These are phyloP conservation scores for Pouteria glomerata DNA, from an alignment of 148 eudicot genomes.

Conservation along the genomic window DNA sequence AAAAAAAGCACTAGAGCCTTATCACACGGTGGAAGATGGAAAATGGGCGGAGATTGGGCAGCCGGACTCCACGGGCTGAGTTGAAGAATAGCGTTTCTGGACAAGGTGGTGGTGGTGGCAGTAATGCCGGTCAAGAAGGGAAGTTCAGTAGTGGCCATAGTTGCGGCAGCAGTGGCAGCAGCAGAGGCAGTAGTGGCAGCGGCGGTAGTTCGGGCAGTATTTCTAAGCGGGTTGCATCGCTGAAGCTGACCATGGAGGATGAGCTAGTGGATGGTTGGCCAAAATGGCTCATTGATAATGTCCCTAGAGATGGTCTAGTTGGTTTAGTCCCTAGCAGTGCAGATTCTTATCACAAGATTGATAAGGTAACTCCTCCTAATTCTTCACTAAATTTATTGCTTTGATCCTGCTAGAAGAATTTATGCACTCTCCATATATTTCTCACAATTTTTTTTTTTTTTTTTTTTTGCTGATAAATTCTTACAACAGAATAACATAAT, in stretches of 20 bases:
- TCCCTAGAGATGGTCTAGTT: constrained; percentile 32
- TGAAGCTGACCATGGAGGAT: constrained; percentile 15
- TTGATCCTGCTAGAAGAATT: too few relatives aligned
- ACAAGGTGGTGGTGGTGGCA: background rate
- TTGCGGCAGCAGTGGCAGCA: too few relatives aligned
- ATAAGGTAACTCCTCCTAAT: constrained; percentile 39
- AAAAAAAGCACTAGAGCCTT: too few relatives aligned
- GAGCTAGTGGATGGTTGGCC: constrained; percentile 49
- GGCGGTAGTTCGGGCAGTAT: background rate
- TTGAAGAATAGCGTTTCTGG: background rate
- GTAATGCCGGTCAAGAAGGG: background rate
- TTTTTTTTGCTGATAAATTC: too few relatives aligned
- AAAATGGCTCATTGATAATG: constrained; percentile 44
- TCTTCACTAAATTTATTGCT: too few relatives aligned
- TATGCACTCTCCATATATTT: too few relatives aligned
- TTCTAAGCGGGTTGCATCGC: background rate
- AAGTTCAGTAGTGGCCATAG: background rate
- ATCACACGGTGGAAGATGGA: too few relatives aligned
- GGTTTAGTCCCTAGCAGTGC: constrained; percentile 36
- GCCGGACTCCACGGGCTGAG: constrained; percentile 9
- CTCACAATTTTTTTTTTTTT: background rate
- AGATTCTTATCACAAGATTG: constrained; percentile 41
- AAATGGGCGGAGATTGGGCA: constrained; percentile 22
- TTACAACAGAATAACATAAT: too few relatives aligned
- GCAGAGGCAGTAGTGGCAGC: too few relatives aligned